Evolutionary conservation across 31 red algal genomes (phyloP).

Genomic region (Bonnemaisonia californica): DNA sequence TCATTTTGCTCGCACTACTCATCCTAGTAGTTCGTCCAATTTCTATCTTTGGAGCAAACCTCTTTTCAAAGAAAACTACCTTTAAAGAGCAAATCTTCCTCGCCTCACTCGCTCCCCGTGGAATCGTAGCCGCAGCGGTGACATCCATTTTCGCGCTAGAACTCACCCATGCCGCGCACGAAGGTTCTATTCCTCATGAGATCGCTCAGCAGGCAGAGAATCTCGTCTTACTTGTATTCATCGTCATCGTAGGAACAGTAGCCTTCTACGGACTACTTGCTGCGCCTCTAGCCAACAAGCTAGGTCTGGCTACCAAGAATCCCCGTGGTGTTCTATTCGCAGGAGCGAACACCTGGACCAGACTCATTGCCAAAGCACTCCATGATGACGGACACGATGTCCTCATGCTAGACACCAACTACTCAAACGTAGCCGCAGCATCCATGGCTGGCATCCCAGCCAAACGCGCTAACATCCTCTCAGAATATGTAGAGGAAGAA

Average conservation of each 20-base stretch:
- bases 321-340: neutral
- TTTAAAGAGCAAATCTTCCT: conserved; percentile 9
- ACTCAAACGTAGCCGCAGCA: neutral
- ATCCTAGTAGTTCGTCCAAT: conserved; percentile 28
- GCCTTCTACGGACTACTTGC: neutral
- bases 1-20: neutral
- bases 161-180: neutral
- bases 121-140: conserved; percentile 30
- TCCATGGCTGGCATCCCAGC: neutral
- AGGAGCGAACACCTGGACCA: neutral
- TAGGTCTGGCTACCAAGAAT: conserved; percentile 6
- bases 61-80: neutral
- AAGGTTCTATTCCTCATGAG: no score
- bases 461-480: conserved; percentile 10
- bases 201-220: no score
- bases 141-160: neutral
- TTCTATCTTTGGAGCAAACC: neutral
- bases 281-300: neutral
- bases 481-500: no score
- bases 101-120: conserved; percentile 19
- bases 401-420: conserved; percentile 3
- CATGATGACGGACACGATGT: neutral
- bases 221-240: neutral
- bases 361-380: neutral
- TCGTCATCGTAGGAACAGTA: conserved; percentile 28